Conservation (phyloP, 2,329 filamentous ascomycete genomes). For the Coleophoma crateriformis region DNA sequence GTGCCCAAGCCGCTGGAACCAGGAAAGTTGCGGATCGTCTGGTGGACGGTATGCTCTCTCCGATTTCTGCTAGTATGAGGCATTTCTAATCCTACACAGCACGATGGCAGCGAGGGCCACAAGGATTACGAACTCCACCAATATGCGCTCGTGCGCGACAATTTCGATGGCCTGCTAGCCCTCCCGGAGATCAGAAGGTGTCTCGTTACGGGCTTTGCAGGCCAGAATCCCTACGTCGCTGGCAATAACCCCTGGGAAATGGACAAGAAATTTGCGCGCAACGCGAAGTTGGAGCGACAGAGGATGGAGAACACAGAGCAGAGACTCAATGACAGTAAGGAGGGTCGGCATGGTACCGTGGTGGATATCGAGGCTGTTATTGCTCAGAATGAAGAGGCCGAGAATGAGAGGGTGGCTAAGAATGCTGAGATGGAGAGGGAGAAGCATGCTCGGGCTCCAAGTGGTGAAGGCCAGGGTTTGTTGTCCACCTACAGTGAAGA, state of each 20-base stretch:
- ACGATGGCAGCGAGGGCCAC: slow-evolving; percentile 15
- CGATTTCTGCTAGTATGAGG: not conserved
- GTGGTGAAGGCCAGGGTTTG: too few species aligned
- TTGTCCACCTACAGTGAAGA: too few species aligned
- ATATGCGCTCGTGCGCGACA: slow-evolving; percentile 14
- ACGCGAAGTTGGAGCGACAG: slow-evolving; percentile 4
- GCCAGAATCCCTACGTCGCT: slow-evolving; percentile 20
- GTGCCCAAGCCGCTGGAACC: slow-evolving; percentile 16
- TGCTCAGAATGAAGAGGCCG: slow-evolving; percentile 7
- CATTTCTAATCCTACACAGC: not conserved
- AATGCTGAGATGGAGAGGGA: too few species aligned
- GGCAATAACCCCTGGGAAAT: slow-evolving; percentile 11
- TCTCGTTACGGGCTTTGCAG: slow-evolving; percentile 18
- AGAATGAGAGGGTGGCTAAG: slow-evolving; percentile 5
- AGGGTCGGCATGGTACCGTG: not conserved
- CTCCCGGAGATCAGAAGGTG: slow-evolving; percentile 17
- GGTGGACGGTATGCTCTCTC: slow-evolving; percentile 10
- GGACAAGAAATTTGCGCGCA: slow-evolving; percentile 9
- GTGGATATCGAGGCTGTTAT: slow-evolving; percentile 12
- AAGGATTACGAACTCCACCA: slow-evolving; percentile 20
- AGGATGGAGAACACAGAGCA: slow-evolving; percentile 1
- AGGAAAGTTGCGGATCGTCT: slow-evolving; percentile 18
- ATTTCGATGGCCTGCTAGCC: slow-evolving; percentile 14
- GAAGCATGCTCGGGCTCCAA: too few species aligned
- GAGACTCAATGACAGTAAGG: slow-evolving; percentile 1